These are phyloP conservation scores for Artemisia tridentata DNA, from an alignment of 129 eudicot genomes.

Conservation along the genomic window DNA sequence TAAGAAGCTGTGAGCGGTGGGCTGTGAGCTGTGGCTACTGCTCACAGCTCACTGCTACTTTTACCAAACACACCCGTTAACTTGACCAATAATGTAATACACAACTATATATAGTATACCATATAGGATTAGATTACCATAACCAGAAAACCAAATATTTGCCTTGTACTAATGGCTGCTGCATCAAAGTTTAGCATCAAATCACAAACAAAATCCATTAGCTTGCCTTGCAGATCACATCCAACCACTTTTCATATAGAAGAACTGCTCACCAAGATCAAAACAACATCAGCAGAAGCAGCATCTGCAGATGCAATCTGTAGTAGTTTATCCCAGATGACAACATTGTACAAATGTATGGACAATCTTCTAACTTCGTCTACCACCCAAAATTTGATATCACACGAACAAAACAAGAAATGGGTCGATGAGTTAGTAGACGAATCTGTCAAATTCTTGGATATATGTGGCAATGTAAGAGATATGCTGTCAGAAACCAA, in stretches of 20 bases:
- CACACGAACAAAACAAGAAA: conserved; percentile 25
- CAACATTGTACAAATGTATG: conserved; percentile 41
- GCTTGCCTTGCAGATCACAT: conserved; percentile 56
- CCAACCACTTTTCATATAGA: conserved; percentile 32
- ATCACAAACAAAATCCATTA: conserved; percentile 42
- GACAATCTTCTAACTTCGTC: conserved; percentile 39
- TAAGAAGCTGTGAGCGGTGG: no score
- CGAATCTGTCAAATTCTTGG: conserved; percentile 33
- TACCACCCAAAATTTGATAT: conserved; percentile 26
- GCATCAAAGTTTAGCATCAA: conserved; percentile 22
- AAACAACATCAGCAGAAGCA: conserved; percentile 10
- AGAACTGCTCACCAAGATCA: conserved; percentile 36
- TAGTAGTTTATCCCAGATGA: conserved; percentile 36
- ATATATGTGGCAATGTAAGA: conserved; percentile 26
- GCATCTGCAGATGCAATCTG: conserved; percentile 28
- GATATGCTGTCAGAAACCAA: conserved; percentile 36
- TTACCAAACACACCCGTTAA: no score
- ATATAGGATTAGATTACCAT: conserved; percentile 19
- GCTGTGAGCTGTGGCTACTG: no score
- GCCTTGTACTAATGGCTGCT: conserved; percentile 31
- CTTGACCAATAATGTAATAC: conserved; percentile 18
- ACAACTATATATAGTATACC: conserved; percentile 4
- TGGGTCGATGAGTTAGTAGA: conserved; percentile 37
- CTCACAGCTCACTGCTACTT: no score
- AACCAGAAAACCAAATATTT: background rate